Evolutionary conservation across 441 rosid species (phyloP).

Genomic region (Arabidopsis hybrid): DNA sequence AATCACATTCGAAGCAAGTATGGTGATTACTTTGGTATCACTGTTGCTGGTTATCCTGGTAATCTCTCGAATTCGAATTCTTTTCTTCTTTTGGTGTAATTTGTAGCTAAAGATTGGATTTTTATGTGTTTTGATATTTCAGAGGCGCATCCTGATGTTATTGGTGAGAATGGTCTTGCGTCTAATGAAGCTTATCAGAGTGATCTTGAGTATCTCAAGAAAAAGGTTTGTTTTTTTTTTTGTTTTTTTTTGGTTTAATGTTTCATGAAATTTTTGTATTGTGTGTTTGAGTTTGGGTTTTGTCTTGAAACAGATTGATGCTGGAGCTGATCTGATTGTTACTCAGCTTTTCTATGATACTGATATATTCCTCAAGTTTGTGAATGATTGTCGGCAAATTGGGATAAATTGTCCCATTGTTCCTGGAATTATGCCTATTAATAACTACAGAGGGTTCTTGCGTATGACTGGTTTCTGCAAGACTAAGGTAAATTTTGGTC

Average conservation of each 20-base stretch:
- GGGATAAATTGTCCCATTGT: slow-evolving; percentile 93
- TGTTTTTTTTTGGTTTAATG: background rate
- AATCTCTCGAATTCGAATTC: background rate
- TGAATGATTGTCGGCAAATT: slow-evolving; percentile 90
- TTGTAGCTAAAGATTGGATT: background rate
- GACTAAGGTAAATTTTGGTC: slow-evolving; percentile 66
- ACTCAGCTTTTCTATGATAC: slow-evolving; percentile 97
- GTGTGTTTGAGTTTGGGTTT: background rate
- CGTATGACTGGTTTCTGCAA: slow-evolving; percentile 99
- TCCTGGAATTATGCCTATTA: slow-evolving; percentile 98
- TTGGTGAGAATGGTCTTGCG: slow-evolving; percentile 73
- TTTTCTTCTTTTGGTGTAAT: background rate
- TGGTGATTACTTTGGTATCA: slow-evolving; percentile 92
- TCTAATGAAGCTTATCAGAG: slow-evolving; percentile 70
- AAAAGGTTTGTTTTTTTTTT: slow-evolving; percentile 52
- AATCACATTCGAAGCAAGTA: slow-evolving; percentile 75
- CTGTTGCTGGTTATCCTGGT: slow-evolving; percentile 99
- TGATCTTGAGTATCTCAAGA: slow-evolving; percentile 90
- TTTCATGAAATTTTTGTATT: background rate
- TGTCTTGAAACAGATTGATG: slow-evolving; percentile 69
- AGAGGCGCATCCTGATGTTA: slow-evolving; percentile 97
- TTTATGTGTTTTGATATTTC: background rate
- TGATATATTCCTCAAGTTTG: slow-evolving; percentile 85
- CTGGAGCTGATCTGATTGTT: slow-evolving; percentile 92
- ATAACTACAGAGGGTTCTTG: slow-evolving; percentile 91